A percentile compares a stretch with the other conserved stretches of the same genome.
These are phyloP conservation scores for Urtica urens DNA, from an alignment of 306 rosid species.

Conservation along the genomic window DNA sequence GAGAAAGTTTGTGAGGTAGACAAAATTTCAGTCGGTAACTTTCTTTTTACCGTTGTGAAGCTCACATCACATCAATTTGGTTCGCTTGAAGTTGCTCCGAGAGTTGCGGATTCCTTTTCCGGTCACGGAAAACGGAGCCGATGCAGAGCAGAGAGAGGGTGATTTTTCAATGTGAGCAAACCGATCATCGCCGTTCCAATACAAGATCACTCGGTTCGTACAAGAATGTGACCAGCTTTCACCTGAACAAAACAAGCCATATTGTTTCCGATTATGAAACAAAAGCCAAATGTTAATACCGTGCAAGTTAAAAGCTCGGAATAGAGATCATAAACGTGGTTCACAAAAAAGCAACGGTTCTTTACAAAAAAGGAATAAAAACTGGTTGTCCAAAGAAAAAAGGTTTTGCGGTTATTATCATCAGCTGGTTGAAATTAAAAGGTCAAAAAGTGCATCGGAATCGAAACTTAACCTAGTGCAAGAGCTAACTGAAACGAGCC, in stretches of 20 bases:
- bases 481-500: slow-evolving; percentile 86
- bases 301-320: slow-evolving; percentile 18
- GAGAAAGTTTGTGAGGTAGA: too few species aligned
- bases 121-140: slow-evolving; percentile 68
- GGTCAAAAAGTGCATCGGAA: slow-evolving; percentile 14
- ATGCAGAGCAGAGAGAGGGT: slow-evolving; percentile 56
- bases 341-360: neutral
- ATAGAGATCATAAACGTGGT: neutral
- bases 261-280: too few species aligned
- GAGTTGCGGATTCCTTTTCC: slow-evolving; percentile 51
- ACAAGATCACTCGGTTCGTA: slow-evolving; percentile 73
- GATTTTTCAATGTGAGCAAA: slow-evolving; percentile 71
- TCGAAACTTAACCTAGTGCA: slow-evolving; percentile 52
- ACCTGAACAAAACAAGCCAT: too few species aligned
- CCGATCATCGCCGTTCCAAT: slow-evolving; percentile 64
- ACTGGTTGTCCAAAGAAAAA: too few species aligned
- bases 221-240: slow-evolving; percentile 97
- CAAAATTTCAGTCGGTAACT: too few species aligned
- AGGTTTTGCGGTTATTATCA: too few species aligned
- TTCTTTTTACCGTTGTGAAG: too few species aligned
- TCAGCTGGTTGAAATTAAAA: slow-evolving; percentile 2
- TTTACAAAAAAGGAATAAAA: too few species aligned
- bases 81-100: slow-evolving; percentile 41
- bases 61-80: slow-evolving; percentile 39
- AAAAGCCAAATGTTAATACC: too few species aligned